Conservation (phyloP, 352 stramenopile species). For the Globisporangium megalacanthum region DNA sequence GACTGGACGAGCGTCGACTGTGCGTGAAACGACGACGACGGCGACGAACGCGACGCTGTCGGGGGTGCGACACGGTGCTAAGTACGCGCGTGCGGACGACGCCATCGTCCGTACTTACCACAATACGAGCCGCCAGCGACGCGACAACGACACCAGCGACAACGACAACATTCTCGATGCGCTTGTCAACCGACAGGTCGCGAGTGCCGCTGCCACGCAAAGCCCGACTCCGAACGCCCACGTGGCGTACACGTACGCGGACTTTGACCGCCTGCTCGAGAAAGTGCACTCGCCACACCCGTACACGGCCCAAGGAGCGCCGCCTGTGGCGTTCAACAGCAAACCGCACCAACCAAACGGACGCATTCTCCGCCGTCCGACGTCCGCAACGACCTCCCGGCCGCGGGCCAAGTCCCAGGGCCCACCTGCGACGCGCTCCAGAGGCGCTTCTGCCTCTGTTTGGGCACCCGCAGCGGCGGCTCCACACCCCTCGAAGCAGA, state of each 20-base stretch:
- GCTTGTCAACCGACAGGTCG: slow-evolving; percentile 13
- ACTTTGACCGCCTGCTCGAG: slow-evolving; percentile 43
- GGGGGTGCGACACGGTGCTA: no score
- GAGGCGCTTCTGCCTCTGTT: neutral
- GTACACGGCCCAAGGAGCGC: slow-evolving; percentile 12
- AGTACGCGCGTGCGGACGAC: neutral
- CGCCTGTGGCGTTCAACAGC: slow-evolving; percentile 5
- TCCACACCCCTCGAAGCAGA: neutral
- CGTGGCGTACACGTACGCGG: slow-evolving; percentile 12
- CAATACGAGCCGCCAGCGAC: neutral
- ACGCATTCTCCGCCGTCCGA: neutral
- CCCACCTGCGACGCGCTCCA: slow-evolving; percentile 4
- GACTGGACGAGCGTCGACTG: neutral
- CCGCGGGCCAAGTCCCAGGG: slow-evolving; percentile 16
- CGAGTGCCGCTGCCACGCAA: neutral
- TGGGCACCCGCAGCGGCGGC: neutral
- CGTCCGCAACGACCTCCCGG: neutral
- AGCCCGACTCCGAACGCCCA: neutral
- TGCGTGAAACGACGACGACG: neutral
- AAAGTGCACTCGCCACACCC: slow-evolving; percentile 24
- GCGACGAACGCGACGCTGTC: neutral
- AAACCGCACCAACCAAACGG: slow-evolving; percentile 8
- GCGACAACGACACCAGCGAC: neutral
- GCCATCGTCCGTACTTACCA: neutral
- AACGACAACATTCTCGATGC: slow-evolving; percentile 40